Base-by-base conservation (phyloP, 306 rosid genomes). In the Parietaria judaica region DNA sequence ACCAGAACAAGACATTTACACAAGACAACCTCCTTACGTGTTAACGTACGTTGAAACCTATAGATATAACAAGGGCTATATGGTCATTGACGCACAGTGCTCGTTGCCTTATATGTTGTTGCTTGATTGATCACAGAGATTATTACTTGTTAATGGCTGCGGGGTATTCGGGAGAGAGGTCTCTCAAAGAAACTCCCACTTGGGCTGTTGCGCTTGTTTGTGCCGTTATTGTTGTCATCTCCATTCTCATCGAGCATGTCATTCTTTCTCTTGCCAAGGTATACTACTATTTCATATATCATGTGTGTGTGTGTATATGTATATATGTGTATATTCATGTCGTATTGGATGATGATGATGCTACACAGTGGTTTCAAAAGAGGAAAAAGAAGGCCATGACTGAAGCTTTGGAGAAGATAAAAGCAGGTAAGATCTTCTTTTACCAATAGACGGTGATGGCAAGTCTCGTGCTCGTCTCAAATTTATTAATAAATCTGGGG, bases 191-290 rank as follows among this genome's bases (percentile, higher is more conserved):
- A 49, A 84, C 90, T 14, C 88, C 95, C 14, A 77, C 90, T 37
- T 87, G 95, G 95, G 86, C 95, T 0, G 84, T 87, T 10, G 90
- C 95, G 47, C 64, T 44, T 11, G 86, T 84, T n/a, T 84, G 95
- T 12, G 56, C 81, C 31, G 81, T 76, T 5, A 75, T 84, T 36
- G n/a, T 87, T 39, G 55, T 84, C 14, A 23, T 87, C 17, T 84
- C 95, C 62, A 31, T 84, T 0, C 8, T 87, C 6, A 79, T 87
- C 8, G 95, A 87, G 64, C 84, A 81, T 23, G 81, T 58, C 44
- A 84, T 87, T 61, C 83, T 79, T 70, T 73, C 76, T 48, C 83
- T 87, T 45, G 88, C 54, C 64, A 74, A 84, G 90, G 95, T 82
- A 74, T 11, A 39, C 45, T 36, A 8, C 1, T 36, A 8, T 8